phyloP scores from a whole-genome alignment of 306 rosid species.

The Prosopis cineraria region DNA sequence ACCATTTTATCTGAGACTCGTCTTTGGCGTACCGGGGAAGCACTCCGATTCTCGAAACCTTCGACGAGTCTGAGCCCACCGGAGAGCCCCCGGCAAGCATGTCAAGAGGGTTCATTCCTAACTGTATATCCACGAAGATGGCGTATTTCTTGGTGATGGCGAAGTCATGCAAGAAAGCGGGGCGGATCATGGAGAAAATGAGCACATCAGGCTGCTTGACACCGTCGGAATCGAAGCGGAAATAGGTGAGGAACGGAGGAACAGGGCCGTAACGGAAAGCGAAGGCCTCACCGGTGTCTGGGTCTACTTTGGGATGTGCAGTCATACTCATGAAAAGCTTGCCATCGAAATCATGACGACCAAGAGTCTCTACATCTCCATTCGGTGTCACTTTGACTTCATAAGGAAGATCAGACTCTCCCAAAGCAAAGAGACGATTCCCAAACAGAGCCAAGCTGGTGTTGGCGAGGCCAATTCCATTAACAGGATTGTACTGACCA shows the following conservation, averaged over 20 bases:
- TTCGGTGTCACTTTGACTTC: slow-evolving; percentile 31
- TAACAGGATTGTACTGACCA: slow-evolving; percentile 62
- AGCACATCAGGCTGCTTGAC: slow-evolving; percentile 66
- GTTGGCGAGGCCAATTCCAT: slow-evolving; percentile 88
- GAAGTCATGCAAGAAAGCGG: slow-evolving; percentile 79
- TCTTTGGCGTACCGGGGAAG: slow-evolving; percentile 67
- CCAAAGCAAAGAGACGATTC: slow-evolving; percentile 61
- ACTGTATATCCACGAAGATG: slow-evolving; percentile 69
- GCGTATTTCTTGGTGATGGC: slow-evolving; percentile 78
- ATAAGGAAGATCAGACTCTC: slow-evolving; percentile 90
- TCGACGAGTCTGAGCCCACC: slow-evolving; percentile 60
- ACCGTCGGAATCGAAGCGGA: slow-evolving; percentile 57
- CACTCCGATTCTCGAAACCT: slow-evolving; percentile 62
- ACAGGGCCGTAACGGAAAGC: slow-evolving; percentile 77
- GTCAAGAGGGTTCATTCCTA: slow-evolving; percentile 72
- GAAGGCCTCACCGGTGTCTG: slow-evolving; percentile 68
- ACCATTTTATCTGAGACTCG: slow-evolving; percentile 75
- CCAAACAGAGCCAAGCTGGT: slow-evolving; percentile 73
- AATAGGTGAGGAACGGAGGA: slow-evolving; percentile 82
- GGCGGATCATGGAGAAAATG: slow-evolving; percentile 67
- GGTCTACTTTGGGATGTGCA: slow-evolving; percentile 82
- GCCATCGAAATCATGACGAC: slow-evolving; percentile 69
- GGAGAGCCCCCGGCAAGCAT: slow-evolving; percentile 73
- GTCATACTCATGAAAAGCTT: slow-evolving; percentile 75
- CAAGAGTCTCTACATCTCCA: slow-evolving; percentile 65